A percentile compares a stretch with the other conserved stretches of the same genome.
phyloP scores from a whole-genome alignment of 179 eudicot genomes.

The Corrigiola litoralis region DNA sequence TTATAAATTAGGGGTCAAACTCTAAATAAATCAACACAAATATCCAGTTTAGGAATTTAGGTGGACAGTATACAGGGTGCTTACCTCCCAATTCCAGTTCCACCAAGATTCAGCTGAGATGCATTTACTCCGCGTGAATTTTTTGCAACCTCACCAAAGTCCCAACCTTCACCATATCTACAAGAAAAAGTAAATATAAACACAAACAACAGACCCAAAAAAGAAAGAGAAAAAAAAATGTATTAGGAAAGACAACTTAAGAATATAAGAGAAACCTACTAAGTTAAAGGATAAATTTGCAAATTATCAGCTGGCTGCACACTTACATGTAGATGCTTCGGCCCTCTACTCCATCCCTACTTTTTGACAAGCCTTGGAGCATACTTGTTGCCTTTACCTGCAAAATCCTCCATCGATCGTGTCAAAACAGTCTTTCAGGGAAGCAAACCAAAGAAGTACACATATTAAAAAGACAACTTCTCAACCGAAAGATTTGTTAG shows the following conservation, averaged over 20 bases:
- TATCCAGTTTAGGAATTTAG: neutral
- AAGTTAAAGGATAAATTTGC: neutral
- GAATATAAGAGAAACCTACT: constrained; percentile 2
- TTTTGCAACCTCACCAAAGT: constrained; percentile 92
- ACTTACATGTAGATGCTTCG: constrained; percentile 77
- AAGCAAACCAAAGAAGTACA: constrained; percentile 2
- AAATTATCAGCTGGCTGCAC: constrained; percentile 5
- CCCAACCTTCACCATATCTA: constrained; percentile 99
- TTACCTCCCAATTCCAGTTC: constrained; percentile 96
- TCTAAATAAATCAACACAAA: neutral
- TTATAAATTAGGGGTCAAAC: neutral
- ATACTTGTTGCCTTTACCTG: constrained; percentile 70
- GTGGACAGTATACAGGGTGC: neutral
- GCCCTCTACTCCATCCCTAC: constrained; percentile 69
- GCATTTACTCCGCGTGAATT: constrained; percentile 92
- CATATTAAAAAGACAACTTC: too few species aligned
- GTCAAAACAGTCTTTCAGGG: neutral
- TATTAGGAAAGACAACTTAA: neutral
- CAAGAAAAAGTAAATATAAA: constrained; percentile 12
- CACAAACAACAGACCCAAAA: neutral
- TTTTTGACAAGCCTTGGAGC: constrained; percentile 54
- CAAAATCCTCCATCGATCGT: neutral
- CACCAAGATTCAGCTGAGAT: constrained; percentile 76
- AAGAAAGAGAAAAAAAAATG: neutral
- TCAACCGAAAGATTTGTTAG: too few species aligned